phyloP scores from a whole-genome alignment of 768 basidiomycete species.

The Suillus variegatus region DNA sequence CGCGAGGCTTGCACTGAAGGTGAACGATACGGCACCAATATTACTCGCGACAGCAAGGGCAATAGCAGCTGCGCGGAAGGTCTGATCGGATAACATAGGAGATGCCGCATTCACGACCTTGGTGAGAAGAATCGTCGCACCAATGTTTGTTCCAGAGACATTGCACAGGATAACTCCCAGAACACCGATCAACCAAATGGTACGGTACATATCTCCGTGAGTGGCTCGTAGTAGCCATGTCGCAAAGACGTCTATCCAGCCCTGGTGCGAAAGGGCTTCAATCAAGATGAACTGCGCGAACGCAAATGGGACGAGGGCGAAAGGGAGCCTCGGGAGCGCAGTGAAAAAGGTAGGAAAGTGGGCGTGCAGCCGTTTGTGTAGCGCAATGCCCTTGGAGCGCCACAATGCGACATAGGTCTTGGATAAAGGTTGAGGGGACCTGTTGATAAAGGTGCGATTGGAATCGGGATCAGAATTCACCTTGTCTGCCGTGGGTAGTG shows the following conservation, averaged over 20 bases:
- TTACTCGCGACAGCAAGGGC: slow-evolving; percentile 87
- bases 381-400: not conserved
- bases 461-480: slow-evolving; percentile 3
- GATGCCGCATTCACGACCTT: slow-evolving; percentile 64
- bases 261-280: slow-evolving; percentile 75
- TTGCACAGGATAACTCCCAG: slow-evolving; percentile 78
- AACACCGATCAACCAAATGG: slow-evolving; percentile 69
- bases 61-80: slow-evolving; percentile 58
- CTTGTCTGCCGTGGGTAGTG: not conserved
- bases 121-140: slow-evolving; percentile 86
- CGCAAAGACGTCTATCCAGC: slow-evolving; percentile 88
- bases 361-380: slow-evolving; percentile 16
- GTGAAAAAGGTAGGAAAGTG: slow-evolving; percentile 74
- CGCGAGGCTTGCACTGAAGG: slow-evolving; percentile 86
- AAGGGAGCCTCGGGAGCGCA: slow-evolving; percentile 69
- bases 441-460: slow-evolving; percentile 6
- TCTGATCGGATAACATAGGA: slow-evolving; percentile 33
- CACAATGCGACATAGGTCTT: not conserved
- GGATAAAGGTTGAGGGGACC: not conserved
- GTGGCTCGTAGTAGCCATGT: slow-evolving; percentile 58
- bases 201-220: slow-evolving; percentile 41
- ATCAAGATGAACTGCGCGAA: slow-evolving; percentile 96
- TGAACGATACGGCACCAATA: slow-evolving; percentile 88
- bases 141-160: slow-evolving; percentile 87
- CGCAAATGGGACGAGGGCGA: slow-evolving; percentile 85